A percentile compares a stretch with the other conserved stretches of the same genome.
phyloP scores from a whole-genome alignment of 805 yeast genomes.

The Starmerella roubikii region DNA sequence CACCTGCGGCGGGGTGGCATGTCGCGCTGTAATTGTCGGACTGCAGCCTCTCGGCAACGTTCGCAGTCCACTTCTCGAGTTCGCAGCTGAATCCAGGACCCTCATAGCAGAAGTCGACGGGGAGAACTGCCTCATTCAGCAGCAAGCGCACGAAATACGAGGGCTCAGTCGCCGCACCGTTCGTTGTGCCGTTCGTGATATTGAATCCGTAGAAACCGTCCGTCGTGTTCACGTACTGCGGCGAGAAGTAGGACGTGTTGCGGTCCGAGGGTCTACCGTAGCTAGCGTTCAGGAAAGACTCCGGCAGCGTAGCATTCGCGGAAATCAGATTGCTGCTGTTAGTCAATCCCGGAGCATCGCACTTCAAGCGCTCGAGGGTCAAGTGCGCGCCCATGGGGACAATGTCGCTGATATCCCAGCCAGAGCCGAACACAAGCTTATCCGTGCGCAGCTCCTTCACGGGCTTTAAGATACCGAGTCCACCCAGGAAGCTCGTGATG shows the following conservation, averaged over 20 bases:
- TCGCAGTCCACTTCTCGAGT: slow-evolving; percentile 20
- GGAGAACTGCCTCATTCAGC: slow-evolving; percentile 41
- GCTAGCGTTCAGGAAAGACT: not conserved
- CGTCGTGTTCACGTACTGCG: not conserved
- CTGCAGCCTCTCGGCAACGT: slow-evolving; percentile 9
- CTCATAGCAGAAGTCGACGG: slow-evolving; percentile 34
- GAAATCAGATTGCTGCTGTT: slow-evolving; percentile 9
- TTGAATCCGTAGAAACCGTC: not conserved
- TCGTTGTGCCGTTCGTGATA: not conserved
- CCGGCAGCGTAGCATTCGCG: slow-evolving; percentile 10
- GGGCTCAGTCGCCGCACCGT: not conserved
- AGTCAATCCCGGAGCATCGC: slow-evolving; percentile 22
- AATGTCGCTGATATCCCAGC: slow-evolving; percentile 35
- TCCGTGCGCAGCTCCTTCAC: slow-evolving; percentile 31
- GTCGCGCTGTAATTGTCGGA: slow-evolving; percentile 7
- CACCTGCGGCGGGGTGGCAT: slow-evolving; percentile 13
- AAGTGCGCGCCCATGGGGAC: slow-evolving; percentile 24
- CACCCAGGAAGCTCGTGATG: slow-evolving; percentile 35
- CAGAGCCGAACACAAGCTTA: slow-evolving; percentile 34
- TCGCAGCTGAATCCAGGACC: slow-evolving; percentile 42
- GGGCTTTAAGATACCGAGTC: slow-evolving; percentile 36
- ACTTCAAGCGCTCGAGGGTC: slow-evolving; percentile 27
- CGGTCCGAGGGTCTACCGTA: not conserved
- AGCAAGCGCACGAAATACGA: slow-evolving; percentile 35
- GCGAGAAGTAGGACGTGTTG: slow-evolving; percentile 16